Evolutionary conservation across 1,139 yeast genomes (phyloP), one percentile per base, ranked within the genome.

Genomic region (Geotrichum bryndzae): DNA sequence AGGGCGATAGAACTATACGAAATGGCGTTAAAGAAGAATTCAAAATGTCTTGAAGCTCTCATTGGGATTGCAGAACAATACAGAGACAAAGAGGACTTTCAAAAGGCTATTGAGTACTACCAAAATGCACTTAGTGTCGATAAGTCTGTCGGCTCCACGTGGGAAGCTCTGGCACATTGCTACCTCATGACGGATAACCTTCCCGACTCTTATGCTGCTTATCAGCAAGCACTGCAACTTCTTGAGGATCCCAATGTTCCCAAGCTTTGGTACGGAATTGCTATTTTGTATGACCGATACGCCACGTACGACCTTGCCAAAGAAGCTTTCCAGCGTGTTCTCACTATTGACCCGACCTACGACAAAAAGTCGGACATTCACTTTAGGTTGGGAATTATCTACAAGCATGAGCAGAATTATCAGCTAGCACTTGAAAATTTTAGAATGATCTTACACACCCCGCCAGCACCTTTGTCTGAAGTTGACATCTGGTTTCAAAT

Each of bases 401-500:
- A 94, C 78, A 94, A 92, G 76, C 96, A 92, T 74, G 98, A 94
- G 75, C 89, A 88, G 59, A 91, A 94, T 76, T 82, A 89, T 73
- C 84, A 85, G 63, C 88, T 87, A 72, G 96, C 97, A 3, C 80
- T 94, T 65, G 97, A 92, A 74, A 94, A 98, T 73, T 94, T 94
- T 80, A 88, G 90, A 73, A 94, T 92, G 75, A 94, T 94, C 67
- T 78, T 94, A 68, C 82, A 87, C 62, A 88, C 87, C 74, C 99
- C 99, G 0, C 99, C 99, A 0, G 88, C 90, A 60, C 99, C 99
- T 1, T 79, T 94, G 67, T 92, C 97, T 54, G 97, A 91, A 72
- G 91, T 96, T 56, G 99, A 94, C 73, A 96, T 94, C 61, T 94
- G 98, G 98, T 94, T 94, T 78, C 99, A 94, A 76, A 88, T 94